Percentiles rank a stretch among this genome's conserved stretches.
Conservation (phyloP, 148 eudicot genomes). For the Rhododendron ferrugineum region DNA sequence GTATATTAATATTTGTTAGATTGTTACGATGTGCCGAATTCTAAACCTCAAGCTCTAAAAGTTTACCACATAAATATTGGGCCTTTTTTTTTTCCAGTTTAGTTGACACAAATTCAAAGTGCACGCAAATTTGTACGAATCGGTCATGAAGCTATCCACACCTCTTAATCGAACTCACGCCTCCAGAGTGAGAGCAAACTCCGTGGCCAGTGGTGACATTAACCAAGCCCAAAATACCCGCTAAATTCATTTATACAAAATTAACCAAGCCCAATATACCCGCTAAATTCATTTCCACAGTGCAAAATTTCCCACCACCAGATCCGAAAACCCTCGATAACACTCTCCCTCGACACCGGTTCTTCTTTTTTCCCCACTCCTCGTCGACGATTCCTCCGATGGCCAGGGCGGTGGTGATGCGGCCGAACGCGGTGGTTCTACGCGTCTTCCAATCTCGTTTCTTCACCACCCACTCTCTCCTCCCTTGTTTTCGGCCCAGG, state of each 20-base stretch:
- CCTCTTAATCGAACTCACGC: no score
- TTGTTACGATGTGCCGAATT: no score
- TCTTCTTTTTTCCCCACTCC: neutral
- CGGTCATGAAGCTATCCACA: no score
- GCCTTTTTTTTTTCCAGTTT: no score
- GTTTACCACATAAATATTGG: no score
- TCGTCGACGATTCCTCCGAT: neutral
- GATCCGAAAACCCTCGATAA: neutral
- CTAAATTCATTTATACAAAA: no score
- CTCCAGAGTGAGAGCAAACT: no score
- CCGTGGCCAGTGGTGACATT: no score
- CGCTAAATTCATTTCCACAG: neutral
- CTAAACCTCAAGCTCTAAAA: no score
- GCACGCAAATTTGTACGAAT: no score
- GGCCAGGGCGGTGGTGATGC: slow-evolving; percentile 18
- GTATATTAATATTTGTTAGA: no score
- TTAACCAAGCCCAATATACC: neutral
- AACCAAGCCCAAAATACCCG: neutral
- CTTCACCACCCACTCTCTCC: neutral
- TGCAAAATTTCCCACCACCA: neutral
- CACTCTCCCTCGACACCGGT: neutral
- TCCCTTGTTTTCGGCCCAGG: slow-evolving; percentile 6
- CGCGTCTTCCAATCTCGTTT: neutral
- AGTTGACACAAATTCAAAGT: no score
- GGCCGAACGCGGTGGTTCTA: slow-evolving; percentile 18